Evolutionary conservation across 1,139 yeast genomes (phyloP), one percentile per base, ranked within the genome.

Genomic region (Suhomyces kunorum): DNA sequence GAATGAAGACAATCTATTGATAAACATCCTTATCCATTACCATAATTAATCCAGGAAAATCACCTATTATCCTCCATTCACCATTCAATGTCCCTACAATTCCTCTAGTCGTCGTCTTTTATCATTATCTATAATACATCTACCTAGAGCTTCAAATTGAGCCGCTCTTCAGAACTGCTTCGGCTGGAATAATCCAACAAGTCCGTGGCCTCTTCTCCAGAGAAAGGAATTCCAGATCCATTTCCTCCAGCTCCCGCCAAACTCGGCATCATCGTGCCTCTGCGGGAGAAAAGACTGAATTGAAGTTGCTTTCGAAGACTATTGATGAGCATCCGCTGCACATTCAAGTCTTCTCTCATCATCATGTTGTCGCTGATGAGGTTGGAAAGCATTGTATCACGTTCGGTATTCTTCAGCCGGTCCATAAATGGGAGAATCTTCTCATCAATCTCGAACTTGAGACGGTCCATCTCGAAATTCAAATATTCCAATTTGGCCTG

Each of bases 271-370:
- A 39, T 29, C 6, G 29, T 32, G 5, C 40, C 44, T 24, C 64
- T 58, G 40, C 77, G 63, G 14, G 72, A 64, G 46, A 75, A 67
- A 40, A 75, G 46, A 46, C 76, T 57, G 46, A 71, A 76, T 44
- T 76, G 81, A 22, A 77, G 56, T 47, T 77, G 82, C 46, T 77
- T 78, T 30, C 81, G 55, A 25, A 77, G 52, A 42, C 77, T 71
- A 49, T 68, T 71, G 29, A 78, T 59, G 37, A 71, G 59, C 46
- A 71, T 58, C 36, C 80, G 50, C 44, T 76, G 81, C 36, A 66
- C 53, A 45, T 66, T 73, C 50, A 77, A 47, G 43, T 77, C 81
- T 36, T 77, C 81, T 41, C 71, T 64, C 63, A 76, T 61, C 53
- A 68, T 64, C 30, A 66, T 63, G 44, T 64, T 74, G 36, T 75